Conservation (phyloP, 345 rosid genomes). For the rapeseed (Brassica napus) region Da-Ae NC_063442.1:2500501-2501000, state of each 20-base stretch:
- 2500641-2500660: background rate
- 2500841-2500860: conserved; percentile 33
- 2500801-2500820: background rate
- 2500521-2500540: background rate
- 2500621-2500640: conserved; percentile 33
- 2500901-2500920: conserved; percentile 22
- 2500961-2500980: conserved; percentile 5
- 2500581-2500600: background rate
- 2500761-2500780: background rate
- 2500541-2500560: no score
- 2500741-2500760: background rate
- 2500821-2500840: background rate
- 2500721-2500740: no score
- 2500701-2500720: no score
- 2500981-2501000: conserved; percentile 32
- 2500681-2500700: no score
- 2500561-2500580: background rate
- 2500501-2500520: no score
- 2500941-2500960: background rate
- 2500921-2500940: conserved; percentile 24
- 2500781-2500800: background rate
- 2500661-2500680: background rate
- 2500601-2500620: conserved; percentile 20
- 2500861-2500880: conserved; percentile 29
- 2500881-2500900: conserved; percentile 32